A percentile compares a stretch with the other conserved stretches of the same genome.
phyloP scores from a whole-genome alignment of 192 early-diverging fungal species.

The Spizellomyces sp. region DNA sequence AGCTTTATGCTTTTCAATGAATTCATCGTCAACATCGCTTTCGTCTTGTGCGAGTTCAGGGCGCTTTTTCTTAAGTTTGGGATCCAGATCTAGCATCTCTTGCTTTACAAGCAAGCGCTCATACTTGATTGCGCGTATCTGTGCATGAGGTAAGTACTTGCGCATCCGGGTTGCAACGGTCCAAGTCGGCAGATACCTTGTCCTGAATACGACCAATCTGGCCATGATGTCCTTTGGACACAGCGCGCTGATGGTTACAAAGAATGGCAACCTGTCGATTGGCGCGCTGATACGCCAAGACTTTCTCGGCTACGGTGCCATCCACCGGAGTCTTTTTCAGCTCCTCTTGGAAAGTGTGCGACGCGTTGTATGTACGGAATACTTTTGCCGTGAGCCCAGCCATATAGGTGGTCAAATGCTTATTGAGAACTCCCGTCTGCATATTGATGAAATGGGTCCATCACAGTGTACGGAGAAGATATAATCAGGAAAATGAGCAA shows the following conservation, averaged over 20 bases:
- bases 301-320: constrained; percentile 79
- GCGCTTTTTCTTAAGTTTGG: constrained; percentile 74
- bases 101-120: constrained; percentile 74
- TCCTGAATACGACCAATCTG: constrained; percentile 82
- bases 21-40: constrained; percentile 74
- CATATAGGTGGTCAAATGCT: constrained; percentile 86
- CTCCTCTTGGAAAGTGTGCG: constrained; percentile 89
- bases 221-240: constrained; percentile 74
- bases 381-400: constrained; percentile 94
- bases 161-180: background rate
- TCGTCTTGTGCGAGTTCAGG: constrained; percentile 70
- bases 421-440: constrained; percentile 82
- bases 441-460: background rate
- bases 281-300: constrained; percentile 91
- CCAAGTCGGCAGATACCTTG: constrained; percentile 55
- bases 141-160: background rate
- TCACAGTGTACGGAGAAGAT: no score
- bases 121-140: constrained; percentile 81
- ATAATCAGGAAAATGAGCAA: background rate
- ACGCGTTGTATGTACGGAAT: constrained; percentile 99
- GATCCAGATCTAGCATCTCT: constrained; percentile 72
- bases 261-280: constrained; percentile 95
- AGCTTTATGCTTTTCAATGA: constrained; percentile 68
- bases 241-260: constrained; percentile 96
- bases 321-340: constrained; percentile 68